A percentile compares a stretch with the other conserved stretches of the same genome.
Evolutionary conservation across 1,284 basidiomycete species (phyloP).

Genomic region (Tylopilus sp.): DNA sequence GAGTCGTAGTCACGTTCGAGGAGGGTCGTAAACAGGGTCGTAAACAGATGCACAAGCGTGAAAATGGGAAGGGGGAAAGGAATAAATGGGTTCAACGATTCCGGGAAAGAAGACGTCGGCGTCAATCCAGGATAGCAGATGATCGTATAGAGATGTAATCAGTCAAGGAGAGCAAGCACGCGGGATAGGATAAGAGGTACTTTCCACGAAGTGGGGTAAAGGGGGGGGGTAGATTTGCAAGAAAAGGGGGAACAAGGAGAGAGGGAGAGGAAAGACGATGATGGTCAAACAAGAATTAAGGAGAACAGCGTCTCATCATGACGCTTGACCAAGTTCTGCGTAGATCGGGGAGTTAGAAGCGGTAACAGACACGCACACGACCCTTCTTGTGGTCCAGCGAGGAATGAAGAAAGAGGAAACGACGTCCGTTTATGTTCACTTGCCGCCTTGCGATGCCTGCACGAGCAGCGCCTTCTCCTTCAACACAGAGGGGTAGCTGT

Average conservation of each 20-base stretch:
- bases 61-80: not conserved
- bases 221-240: slow-evolving; percentile 16
- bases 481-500: slow-evolving; percentile 77
- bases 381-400: not conserved
- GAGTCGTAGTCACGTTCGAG: slow-evolving; percentile 7
- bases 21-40: slow-evolving; percentile 18
- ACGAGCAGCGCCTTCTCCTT: slow-evolving; percentile 66
- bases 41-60: slow-evolving; percentile 8
- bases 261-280: not conserved
- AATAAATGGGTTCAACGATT: not conserved
- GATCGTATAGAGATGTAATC: slow-evolving; percentile 13
- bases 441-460: slow-evolving; percentile 36
- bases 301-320: not conserved
- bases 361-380: not conserved
- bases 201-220: slow-evolving; percentile 20
- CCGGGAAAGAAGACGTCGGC: not conserved
- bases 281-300: not conserved
- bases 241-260: not conserved
- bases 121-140: slow-evolving; percentile 9
- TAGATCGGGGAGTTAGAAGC: not conserved
- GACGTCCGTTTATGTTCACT: slow-evolving; percentile 14
- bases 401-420: not conserved
- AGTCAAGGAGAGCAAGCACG: not conserved
- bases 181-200: slow-evolving; percentile 6
- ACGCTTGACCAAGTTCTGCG: not conserved